These are phyloP conservation scores for Cyclotella distinguenda DNA, from an alignment of 108 stramenopile species.

Conservation along the genomic window DNA sequence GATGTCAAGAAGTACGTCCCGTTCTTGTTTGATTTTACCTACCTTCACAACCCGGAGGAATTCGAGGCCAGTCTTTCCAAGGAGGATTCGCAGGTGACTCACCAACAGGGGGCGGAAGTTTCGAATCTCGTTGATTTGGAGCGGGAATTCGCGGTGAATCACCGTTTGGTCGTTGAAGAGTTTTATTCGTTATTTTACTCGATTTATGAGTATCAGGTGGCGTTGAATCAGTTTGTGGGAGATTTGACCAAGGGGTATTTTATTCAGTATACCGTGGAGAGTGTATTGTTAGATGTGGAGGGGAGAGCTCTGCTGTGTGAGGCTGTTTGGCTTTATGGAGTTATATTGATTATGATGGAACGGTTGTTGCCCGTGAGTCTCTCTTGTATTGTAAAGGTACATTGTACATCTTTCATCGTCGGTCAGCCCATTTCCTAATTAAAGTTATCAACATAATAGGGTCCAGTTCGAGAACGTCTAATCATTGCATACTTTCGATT, in stretches of 20 bases:
- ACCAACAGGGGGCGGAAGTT: conserved; percentile 1
- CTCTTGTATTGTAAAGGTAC: not conserved
- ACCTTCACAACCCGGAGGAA: conserved; percentile 58
- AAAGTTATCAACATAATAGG: conserved; percentile 1
- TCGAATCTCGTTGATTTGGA: conserved; percentile 54
- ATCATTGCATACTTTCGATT: conserved; percentile 54
- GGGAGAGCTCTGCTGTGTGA: conserved; percentile 66
- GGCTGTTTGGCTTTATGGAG: conserved; percentile 60
- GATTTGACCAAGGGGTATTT: conserved; percentile 55
- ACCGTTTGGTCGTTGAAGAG: conserved; percentile 33
- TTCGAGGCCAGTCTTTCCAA: conserved; percentile 43
- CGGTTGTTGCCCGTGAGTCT: conserved; percentile 35
- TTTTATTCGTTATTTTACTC: conserved; percentile 51
- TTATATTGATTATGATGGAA: conserved; percentile 61
- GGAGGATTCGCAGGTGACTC: not conserved
- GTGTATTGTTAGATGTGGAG: conserved; percentile 48
- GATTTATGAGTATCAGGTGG: conserved; percentile 47
- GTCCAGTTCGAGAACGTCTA: conserved; percentile 57
- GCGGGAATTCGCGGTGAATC: conserved; percentile 51
- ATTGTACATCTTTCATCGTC: no score
- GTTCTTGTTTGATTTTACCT: conserved; percentile 62
- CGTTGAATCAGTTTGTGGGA: conserved; percentile 42
- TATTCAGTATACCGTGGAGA: conserved; percentile 64
- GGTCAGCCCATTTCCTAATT: not conserved
- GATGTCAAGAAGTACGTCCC: conserved; percentile 39